phyloP scores from a whole-genome alignment of 2,329 filamentous ascomycete genomes.

The Xylaria sp. region DNA sequence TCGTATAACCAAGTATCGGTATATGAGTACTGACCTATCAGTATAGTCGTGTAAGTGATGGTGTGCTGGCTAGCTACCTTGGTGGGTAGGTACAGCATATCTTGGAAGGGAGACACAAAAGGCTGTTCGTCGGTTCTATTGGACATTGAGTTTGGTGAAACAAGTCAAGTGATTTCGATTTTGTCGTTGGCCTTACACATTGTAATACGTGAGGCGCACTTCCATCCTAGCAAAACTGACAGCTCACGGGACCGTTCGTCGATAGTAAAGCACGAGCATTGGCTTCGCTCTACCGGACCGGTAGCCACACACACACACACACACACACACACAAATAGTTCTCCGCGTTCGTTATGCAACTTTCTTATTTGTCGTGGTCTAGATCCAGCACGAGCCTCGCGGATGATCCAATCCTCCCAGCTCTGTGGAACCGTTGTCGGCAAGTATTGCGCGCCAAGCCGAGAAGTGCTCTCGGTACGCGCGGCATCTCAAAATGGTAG shows the following conservation, averaged over 20 bases:
- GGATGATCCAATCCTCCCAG: background rate
- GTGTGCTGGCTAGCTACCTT: background rate
- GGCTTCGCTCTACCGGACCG: background rate
- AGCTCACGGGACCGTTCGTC: background rate
- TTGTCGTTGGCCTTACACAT: constrained; percentile 1
- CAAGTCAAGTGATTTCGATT: constrained; percentile 8
- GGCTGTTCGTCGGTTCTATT: background rate
- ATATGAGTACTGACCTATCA: background rate
- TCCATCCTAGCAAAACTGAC: constrained; percentile 15
- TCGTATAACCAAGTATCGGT: background rate
- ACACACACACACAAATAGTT: background rate
- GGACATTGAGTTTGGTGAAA: background rate
- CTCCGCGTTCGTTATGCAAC: background rate
- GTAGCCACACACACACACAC: background rate
- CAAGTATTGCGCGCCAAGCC: background rate
- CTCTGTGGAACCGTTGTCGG: background rate
- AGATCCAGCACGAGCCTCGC: constrained; percentile 4
- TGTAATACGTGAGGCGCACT: constrained; percentile 9
- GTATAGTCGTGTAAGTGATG: background rate
- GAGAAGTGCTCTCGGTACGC: background rate
- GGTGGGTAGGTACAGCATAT: background rate
- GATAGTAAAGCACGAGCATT: constrained; percentile 1
- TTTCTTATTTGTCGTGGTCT: background rate
- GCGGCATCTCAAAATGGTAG: background rate
- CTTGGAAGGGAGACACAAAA: background rate